A percentile compares a stretch with the other conserved stretches of the same genome.
Evolutionary conservation across 2,329 filamentous ascomycete genomes (phyloP).

Genomic region (Simplicillium aogashimaense): DNA sequence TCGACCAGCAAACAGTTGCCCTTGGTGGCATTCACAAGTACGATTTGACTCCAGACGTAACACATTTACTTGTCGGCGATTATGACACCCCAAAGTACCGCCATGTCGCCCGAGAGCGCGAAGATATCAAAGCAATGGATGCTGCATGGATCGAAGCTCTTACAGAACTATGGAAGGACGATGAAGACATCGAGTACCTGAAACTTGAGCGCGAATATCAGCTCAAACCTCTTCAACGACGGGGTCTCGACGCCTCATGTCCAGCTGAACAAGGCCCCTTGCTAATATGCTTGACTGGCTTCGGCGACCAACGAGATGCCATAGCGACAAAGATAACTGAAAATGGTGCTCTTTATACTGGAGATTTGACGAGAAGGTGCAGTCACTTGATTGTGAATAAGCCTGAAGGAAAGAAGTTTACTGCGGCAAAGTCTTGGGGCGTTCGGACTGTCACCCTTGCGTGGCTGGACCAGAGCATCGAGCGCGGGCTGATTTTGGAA

Average conservation of each 20-base stretch:
- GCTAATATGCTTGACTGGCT: slow-evolving; percentile 46
- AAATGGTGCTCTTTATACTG: slow-evolving; percentile 76
- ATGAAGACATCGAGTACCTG: slow-evolving; percentile 64
- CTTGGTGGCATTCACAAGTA: slow-evolving; percentile 84
- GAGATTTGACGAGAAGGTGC: slow-evolving; percentile 75
- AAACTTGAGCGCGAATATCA: slow-evolving; percentile 58
- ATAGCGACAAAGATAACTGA: slow-evolving; percentile 58
- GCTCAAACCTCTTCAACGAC: slow-evolving; percentile 52
- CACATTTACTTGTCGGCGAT: slow-evolving; percentile 84
- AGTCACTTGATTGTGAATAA: slow-evolving; percentile 78
- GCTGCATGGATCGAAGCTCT: slow-evolving; percentile 80
- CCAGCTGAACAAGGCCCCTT: slow-evolving; percentile 21
- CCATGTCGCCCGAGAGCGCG: slow-evolving; percentile 82
- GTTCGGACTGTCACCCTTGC: slow-evolving; percentile 70
- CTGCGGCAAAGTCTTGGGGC: slow-evolving; percentile 73
- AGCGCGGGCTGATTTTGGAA: slow-evolving; percentile 83
- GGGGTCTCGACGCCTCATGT: slow-evolving; percentile 27
- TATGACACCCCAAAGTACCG: slow-evolving; percentile 89
- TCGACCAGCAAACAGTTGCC: slow-evolving; percentile 57
- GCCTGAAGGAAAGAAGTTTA: slow-evolving; percentile 82
- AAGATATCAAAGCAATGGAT: slow-evolving; percentile 75
- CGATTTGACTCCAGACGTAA: slow-evolving; percentile 92
- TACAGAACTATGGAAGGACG: slow-evolving; percentile 69
- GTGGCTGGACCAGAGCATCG: slow-evolving; percentile 77
- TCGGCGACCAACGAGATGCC: slow-evolving; percentile 53